Evolutionary conservation across 1,139 yeast species (phyloP).

Genomic region (Protomyces gravidus): DNA sequence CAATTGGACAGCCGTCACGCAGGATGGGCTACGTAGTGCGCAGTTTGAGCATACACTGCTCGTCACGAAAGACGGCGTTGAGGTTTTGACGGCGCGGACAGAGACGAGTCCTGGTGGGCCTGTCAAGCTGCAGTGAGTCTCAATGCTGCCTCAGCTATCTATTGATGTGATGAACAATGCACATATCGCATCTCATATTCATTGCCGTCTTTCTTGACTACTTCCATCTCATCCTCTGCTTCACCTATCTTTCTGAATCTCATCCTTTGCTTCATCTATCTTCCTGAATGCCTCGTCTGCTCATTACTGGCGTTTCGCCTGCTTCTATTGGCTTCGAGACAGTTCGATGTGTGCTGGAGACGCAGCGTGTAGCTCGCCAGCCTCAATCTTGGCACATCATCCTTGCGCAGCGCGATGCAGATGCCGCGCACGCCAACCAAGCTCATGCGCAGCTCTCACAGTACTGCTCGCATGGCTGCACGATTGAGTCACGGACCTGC

Average conservation of each 20-base stretch:
- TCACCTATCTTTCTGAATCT: too few species aligned
- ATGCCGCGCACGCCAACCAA: background rate
- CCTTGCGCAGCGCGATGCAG: slow-evolving; percentile 26
- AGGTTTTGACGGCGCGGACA: slow-evolving; percentile 77
- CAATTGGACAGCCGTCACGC: slow-evolving; percentile 91
- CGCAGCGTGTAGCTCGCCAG: slow-evolving; percentile 13
- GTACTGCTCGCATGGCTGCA: background rate
- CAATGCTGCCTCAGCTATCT: background rate
- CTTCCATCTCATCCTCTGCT: background rate
- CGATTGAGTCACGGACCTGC: slow-evolving; percentile 1
- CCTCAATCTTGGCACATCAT: slow-evolving; percentile 13
- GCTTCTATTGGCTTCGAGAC: slow-evolving; percentile 14
- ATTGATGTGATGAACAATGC: too few species aligned
- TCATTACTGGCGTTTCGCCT: slow-evolving; percentile 17
- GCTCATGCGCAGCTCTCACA: slow-evolving; percentile 1
- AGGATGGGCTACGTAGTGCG: slow-evolving; percentile 83
- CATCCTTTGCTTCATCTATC: background rate
- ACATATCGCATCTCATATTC: background rate
- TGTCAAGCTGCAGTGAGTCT: slow-evolving; percentile 38
- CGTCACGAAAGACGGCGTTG: slow-evolving; percentile 91
- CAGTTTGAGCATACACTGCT: slow-evolving; percentile 90
- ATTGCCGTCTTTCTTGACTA: background rate
- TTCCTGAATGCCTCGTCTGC: background rate
- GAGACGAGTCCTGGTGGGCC: slow-evolving; percentile 87
- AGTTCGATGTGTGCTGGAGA: slow-evolving; percentile 1